Percentiles rank a stretch among this genome's conserved stretches.
phyloP scores from a whole-genome alignment of 148 eudicot genomes.

The Pouteria glomerata region DNA sequence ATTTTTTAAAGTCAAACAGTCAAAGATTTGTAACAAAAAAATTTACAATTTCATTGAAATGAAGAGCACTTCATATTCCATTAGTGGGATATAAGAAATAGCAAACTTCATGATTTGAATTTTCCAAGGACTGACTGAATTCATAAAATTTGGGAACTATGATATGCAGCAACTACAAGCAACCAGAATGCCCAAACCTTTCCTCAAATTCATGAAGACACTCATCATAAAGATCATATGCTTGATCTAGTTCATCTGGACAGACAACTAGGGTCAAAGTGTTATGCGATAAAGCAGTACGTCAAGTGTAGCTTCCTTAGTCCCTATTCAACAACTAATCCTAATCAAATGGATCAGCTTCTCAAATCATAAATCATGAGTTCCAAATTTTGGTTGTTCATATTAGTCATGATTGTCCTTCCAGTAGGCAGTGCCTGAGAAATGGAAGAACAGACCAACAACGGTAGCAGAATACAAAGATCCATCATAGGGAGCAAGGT shows the following conservation, averaged over 20 bases:
- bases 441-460: too few species aligned
- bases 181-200: not conserved
- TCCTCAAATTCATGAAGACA: not conserved
- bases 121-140: not conserved
- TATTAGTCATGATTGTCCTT: too few species aligned
- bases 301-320: not conserved
- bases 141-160: not conserved
- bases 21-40: not conserved
- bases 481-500: too few species aligned
- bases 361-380: not conserved
- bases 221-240: not conserved
- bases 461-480: too few species aligned
- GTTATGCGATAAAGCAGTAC: not conserved
- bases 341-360: not conserved
- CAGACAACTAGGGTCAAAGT: not conserved
- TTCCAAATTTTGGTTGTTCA: not conserved
- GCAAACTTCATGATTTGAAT: not conserved
- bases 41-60: not conserved
- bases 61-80: not conserved
- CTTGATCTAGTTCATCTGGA: not conserved
- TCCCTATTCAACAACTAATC: too few species aligned
- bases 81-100: not conserved
- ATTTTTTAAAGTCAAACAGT: not conserved
- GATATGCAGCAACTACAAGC: not conserved
- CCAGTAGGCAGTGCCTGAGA: too few species aligned